Evolutionary conservation across 768 basidiomycete genomes (phyloP), one percentile per base, ranked within the genome.

Genomic region (Pleurotus djamor): DNA sequence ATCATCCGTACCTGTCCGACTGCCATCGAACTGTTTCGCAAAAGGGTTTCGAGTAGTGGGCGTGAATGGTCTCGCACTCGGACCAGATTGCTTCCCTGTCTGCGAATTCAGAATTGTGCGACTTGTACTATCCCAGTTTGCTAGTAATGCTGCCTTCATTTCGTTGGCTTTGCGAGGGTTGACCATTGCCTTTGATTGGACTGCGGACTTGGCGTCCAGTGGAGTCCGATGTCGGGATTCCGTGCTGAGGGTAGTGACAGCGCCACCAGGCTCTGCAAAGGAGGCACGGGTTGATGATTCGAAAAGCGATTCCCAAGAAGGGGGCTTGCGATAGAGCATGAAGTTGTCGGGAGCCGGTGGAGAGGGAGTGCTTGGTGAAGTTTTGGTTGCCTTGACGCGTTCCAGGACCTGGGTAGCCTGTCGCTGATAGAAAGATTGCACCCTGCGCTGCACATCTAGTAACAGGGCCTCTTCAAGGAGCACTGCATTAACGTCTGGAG

Each of bases 251-350:
- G 57, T 44, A n/a, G 56, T 51, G 10, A 36, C 54, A 1, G 59
- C 36, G n/a, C 36, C 2, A 12, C 16, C 5, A 32, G 57, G 8
- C 38, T 63, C 57, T 36, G 55, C 8, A 35, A 48, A 21, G 4
- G 16, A 51, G 7, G 45, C 37, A 17, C 49, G 45, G 14, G 59
- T 56, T n/a, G 60, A 17, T 7, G 50, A 16, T 2, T 61, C 65
- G 10, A 67, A 66, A 21, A 78, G 61, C 1, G 59, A 55, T 51
- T 57, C 66, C 75, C 76, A 79, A 7, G 73, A 66, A 1, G 77
- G 77, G 6, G 77, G 77, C 5, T 61, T 59, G 13, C 77, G 75
- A 61, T 69, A 76, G 14, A 79, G 72, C 65, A 72, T 72, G 28
- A 76, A 66, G 7, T 47, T 8, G 7, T 14, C 16, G 5, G 45